A percentile compares a stretch with the other conserved stretches of the same genome.
phyloP scores from a whole-genome alignment of 2,329 filamentous ascomycete species.

The Penicillium paneum region DNA sequence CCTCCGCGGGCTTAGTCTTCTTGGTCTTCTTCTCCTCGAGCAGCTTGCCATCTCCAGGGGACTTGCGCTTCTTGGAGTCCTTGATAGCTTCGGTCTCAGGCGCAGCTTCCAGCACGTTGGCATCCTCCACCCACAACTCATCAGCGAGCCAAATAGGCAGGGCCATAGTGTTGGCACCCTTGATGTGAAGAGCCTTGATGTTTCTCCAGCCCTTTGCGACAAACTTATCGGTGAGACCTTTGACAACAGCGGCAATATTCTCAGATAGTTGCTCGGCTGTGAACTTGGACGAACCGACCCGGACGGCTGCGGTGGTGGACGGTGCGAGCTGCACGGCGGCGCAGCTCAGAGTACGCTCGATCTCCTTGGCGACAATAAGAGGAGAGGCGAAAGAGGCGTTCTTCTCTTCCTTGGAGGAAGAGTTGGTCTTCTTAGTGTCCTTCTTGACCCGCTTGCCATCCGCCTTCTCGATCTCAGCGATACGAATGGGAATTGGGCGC shows the following conservation, averaged over 20 bases:
- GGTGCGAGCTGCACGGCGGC: conserved; percentile 78
- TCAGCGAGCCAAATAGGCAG: conserved; percentile 93
- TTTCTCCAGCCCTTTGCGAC: conserved; percentile 86
- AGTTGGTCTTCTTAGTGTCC: conserved; percentile 45
- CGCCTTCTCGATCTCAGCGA: conserved; percentile 63
- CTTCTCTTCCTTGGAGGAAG: conserved; percentile 42
- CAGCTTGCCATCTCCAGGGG: conserved; percentile 31
- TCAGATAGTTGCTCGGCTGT: conserved; percentile 70
- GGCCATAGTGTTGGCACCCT: conserved; percentile 81
- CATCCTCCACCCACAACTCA: conserved; percentile 81
- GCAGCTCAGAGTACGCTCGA: conserved; percentile 71
- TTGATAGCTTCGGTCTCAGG: conserved; percentile 36
- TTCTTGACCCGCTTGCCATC: conserved; percentile 60
- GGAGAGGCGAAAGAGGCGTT: conserved; percentile 55
- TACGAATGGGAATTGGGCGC: conserved; percentile 77
- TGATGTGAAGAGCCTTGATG: conserved; percentile 80
- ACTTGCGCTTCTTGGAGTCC: conserved; percentile 57
- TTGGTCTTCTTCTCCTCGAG: conserved; percentile 41
- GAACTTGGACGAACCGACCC: conserved; percentile 73
- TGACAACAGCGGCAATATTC: conserved; percentile 72
- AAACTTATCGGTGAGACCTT: conserved; percentile 70
- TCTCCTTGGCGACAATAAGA: conserved; percentile 70
- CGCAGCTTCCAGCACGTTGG: conserved; percentile 62
- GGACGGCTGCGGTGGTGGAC: conserved; percentile 74
- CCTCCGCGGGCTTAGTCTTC: conserved; percentile 37